Evolutionary conservation across 768 basidiomycete genomes (phyloP), one percentile per base, ranked within the genome.

Genomic region (Kwoniella dejecticola): DNA sequence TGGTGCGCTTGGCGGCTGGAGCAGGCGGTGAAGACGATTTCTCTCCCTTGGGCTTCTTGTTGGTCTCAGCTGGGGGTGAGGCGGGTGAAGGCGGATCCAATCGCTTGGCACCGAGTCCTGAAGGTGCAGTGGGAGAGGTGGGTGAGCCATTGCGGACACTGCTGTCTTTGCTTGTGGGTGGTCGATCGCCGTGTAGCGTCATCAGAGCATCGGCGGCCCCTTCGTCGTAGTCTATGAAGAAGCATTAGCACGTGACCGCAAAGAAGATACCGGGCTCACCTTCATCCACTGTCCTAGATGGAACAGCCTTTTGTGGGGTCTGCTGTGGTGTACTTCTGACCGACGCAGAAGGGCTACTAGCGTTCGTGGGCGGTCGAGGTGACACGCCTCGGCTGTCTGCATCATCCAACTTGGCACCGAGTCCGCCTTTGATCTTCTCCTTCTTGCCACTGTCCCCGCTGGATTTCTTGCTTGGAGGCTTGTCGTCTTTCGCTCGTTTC

Each of bases 191-290:
- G 13, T 88, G 79, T 60, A 96, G 82, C 1, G 84, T 85, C 79
- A 96, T 89, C 31, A 96, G 81, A 0, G 89, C 85, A 67, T 91
- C 91, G 3, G 90, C 86, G n/a, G 87, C 89, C 24, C 88, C 89
- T 77, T 93, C 93, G 69, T 98, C 93, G 68, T 96, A 96, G 69
- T 96, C 89, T 78, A 38, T 1, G 31, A 19, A 27, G 3, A 15
- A 15, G 26, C n/a, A 36, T 66, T 59, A 70, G 65, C 40, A 17
- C 13, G 47, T n/a, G 15, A 42, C 41, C 4, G 3, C 23, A 11
- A 15, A 57, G 13, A 19, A 13, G 19, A 7, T 8, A 13, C 5
- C 7, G 5, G 7, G 56, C 74, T 73, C 63, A 77, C 77, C 77
- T 68, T 98, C 93, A 71, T 96, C 91, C 17, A 94, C 84, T 1